A percentile compares a stretch with the other conserved stretches of the same genome.
phyloP scores from a whole-genome alignment of 2,329 filamentous ascomycete species.

The Parastagonospora avenae region DNA sequence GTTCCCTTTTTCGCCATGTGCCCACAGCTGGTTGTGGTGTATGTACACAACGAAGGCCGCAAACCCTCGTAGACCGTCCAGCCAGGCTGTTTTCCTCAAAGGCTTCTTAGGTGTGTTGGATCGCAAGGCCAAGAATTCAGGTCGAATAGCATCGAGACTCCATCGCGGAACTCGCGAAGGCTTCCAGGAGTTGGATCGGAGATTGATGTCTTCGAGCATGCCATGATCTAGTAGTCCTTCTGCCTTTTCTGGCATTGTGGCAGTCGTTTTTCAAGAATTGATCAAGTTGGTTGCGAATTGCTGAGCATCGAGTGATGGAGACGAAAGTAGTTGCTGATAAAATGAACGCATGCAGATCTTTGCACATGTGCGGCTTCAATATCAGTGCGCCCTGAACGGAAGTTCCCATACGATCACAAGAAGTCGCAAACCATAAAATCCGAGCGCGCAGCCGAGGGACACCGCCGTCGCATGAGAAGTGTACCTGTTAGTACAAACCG shows the following conservation, averaged over 20 bases:
- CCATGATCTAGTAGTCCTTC: conserved; percentile 36
- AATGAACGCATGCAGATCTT: too few relatives aligned
- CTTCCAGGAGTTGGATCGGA: conserved; percentile 33
- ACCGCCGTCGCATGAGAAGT: too few relatives aligned
- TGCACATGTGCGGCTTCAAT: too few relatives aligned
- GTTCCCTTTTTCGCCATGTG: conserved; percentile 55
- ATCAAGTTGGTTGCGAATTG: too few relatives aligned
- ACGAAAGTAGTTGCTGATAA: too few relatives aligned
- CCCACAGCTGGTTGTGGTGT: conserved; percentile 56
- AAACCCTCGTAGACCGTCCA: conserved; percentile 70
- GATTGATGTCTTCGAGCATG: conserved; percentile 28
- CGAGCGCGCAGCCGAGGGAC: too few relatives aligned
- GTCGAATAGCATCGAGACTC: conserved; percentile 39
- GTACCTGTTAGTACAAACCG: too few relatives aligned
- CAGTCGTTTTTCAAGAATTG: too few relatives aligned
- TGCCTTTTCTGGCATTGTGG: conserved; percentile 35
- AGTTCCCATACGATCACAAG: too few relatives aligned
- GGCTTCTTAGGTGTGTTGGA: conserved; percentile 22
- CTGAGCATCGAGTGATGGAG: too few relatives aligned
- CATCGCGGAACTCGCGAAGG: conserved; percentile 31
- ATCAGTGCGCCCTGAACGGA: too few relatives aligned
- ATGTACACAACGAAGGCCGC: conserved; percentile 70
- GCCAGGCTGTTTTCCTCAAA: conserved; percentile 41
- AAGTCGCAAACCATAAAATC: too few relatives aligned
- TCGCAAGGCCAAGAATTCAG: conserved; percentile 34